Evolutionary conservation across 805 yeast genomes (phyloP), one percentile per base, ranked within the genome.

Genomic region (Brettanomyces anomalus): DNA sequence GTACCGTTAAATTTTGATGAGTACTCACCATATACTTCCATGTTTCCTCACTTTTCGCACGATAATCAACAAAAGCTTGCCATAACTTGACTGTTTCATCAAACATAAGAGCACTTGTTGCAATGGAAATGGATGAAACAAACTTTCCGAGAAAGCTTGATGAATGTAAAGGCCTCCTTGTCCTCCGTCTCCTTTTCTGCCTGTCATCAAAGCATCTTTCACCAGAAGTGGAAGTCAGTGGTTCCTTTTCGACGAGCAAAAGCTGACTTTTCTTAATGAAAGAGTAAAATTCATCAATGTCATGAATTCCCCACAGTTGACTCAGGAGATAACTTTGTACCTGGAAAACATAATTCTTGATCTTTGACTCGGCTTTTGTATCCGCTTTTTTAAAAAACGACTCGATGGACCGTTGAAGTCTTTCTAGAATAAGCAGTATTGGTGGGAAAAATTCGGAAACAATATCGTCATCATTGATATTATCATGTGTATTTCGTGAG

Each of bases 251-350:
- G 1, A 61, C 62, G 13, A 71, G 42, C 15, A 69, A 43, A 1
- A 54, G 44, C n/a, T 54, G 57, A 3, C 65, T 50, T 15, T 55
- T 55, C 7, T 55, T 45, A 8, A 71, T 49, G 47, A 65, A 67
- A 2, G 65, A 52, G 46, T 71, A 71, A 33, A 79, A 59, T 3
- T 61, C 58, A 46, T 79, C 83, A 14, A 76, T 62, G 0, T 76
- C 66, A 15, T 65, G 54, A 38, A 79, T 58, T 1, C 58, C 52
- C 81, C 82, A 77, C 2, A 76, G 34, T 3, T 62, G 57, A 17
- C 55, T 56, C 18, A 71, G 44, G 1, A 72, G 45, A 26, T 61
- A 49, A 24, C 48, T 47, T 32, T 63, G 65, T 3, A 70, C 55
- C 4, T 47, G 26, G 16, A 10, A 10, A 15, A 34, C 17, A 7